These are phyloP conservation scores for Acer saccharum DNA, from an alignment of 345 rosid species.

Conservation along the genomic window DNA sequence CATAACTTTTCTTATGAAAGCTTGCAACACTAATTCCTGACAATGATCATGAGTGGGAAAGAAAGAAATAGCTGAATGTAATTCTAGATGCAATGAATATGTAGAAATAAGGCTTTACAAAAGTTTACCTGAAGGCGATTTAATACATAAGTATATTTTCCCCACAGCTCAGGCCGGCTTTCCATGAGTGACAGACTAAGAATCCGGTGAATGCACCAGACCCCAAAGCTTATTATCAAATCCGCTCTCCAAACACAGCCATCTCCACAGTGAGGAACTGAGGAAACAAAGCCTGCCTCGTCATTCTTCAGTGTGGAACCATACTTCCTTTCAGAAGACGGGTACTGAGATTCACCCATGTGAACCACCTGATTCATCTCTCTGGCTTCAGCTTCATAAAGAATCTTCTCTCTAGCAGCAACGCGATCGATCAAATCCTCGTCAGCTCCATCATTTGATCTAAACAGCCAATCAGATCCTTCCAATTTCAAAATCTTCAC, in stretches of 20 bases:
- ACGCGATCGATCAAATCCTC: slow-evolving; percentile 90
- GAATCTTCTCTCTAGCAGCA: slow-evolving; percentile 82
- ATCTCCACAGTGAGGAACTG: slow-evolving; percentile 91
- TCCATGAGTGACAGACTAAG: slow-evolving; percentile 92
- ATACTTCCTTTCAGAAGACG: slow-evolving; percentile 35
- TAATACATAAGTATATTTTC: slow-evolving; percentile 91
- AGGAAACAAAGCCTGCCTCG: slow-evolving; percentile 45
- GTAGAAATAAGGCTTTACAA: neutral
- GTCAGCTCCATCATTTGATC: slow-evolving; percentile 82
- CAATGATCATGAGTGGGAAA: neutral
- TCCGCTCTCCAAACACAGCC: slow-evolving; percentile 89
- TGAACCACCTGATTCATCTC: slow-evolving; percentile 53
- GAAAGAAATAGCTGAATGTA: neutral
- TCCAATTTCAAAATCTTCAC: slow-evolving; percentile 79
- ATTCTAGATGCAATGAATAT: neutral
- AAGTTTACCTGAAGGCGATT: slow-evolving; percentile 91
- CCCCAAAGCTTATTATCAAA: slow-evolving; percentile 86
- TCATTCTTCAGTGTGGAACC: slow-evolving; percentile 33
- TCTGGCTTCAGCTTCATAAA: slow-evolving; percentile 73
- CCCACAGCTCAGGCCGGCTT: slow-evolving; percentile 99
- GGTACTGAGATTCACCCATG: slow-evolving; percentile 46
- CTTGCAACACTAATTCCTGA: neutral
- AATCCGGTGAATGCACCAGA: slow-evolving; percentile 95
- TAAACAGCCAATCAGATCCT: slow-evolving; percentile 96
- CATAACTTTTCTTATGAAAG: slow-evolving; percentile 3